Evolutionary conservation across 1,139 yeast genomes (phyloP).

Genomic region (Suhomyces coccinellae): DNA sequence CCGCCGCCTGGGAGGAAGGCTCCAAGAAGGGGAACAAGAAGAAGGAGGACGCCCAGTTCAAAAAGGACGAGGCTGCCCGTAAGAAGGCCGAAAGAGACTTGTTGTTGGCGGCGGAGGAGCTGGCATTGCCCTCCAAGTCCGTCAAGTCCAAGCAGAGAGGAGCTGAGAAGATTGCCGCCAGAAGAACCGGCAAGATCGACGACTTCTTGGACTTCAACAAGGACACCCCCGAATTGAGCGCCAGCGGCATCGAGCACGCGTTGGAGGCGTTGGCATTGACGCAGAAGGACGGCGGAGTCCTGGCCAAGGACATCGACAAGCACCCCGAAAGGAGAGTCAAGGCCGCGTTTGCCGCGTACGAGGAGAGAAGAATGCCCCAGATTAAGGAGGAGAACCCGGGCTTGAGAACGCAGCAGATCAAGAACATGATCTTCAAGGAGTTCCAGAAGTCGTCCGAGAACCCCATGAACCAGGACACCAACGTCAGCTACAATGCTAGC

Average conservation of each 20-base stretch:
- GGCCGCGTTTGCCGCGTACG: constrained; percentile 74
- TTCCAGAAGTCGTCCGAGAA: constrained; percentile 79
- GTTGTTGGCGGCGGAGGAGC: constrained; percentile 63
- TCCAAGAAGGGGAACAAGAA: constrained; percentile 69
- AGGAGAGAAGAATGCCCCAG: constrained; percentile 73
- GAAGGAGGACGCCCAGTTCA: constrained; percentile 62
- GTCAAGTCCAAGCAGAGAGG: constrained; percentile 59
- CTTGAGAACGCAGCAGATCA: constrained; percentile 73
- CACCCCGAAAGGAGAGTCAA: constrained; percentile 90
- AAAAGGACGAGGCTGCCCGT: constrained; percentile 62
- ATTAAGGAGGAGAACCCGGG: constrained; percentile 78
- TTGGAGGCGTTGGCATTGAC: constrained; percentile 74
- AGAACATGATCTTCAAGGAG: constrained; percentile 74
- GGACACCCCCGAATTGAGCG: constrained; percentile 58
- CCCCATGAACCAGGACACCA: constrained; percentile 81
- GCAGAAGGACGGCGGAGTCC: constrained; percentile 53
- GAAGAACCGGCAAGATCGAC: constrained; percentile 63
- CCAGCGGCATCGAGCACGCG: constrained; percentile 77
- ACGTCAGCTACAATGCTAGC: constrained; percentile 61
- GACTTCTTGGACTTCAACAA: constrained; percentile 55
- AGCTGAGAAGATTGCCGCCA: constrained; percentile 67
- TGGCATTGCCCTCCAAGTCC: constrained; percentile 60
- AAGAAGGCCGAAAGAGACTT: constrained; percentile 67
- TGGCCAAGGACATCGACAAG: constrained; percentile 68
- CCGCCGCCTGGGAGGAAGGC: constrained; percentile 70